Evolutionary conservation across 768 basidiomycete species (phyloP).

Genomic region (Amanita subjunquillea): DNA sequence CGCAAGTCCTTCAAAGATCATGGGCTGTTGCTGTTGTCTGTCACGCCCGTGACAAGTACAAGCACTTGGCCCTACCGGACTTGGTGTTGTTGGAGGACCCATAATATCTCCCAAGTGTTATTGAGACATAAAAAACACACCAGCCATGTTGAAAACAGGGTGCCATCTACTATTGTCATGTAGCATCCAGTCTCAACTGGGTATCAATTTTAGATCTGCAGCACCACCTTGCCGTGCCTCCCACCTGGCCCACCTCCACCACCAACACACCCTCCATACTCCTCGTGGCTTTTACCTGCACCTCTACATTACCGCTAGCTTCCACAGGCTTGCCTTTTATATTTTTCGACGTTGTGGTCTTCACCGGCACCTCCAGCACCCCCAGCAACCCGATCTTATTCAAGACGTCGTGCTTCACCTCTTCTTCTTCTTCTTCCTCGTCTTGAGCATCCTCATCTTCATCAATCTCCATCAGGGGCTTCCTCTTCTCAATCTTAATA

Average conservation of each 20-base stretch:
- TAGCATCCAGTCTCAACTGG: background rate
- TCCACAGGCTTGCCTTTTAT: background rate
- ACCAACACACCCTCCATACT: constrained; percentile 26
- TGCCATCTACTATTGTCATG: no score
- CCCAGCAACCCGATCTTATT: constrained; percentile 45
- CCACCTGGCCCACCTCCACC: constrained; percentile 11
- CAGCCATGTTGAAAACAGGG: no score
- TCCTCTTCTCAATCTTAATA: constrained; percentile 50
- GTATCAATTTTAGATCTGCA: background rate
- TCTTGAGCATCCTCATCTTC: constrained; percentile 18
- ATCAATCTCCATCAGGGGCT: constrained; percentile 23
- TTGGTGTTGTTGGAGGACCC: no score
- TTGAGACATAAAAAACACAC: no score
- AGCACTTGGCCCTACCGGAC: no score
- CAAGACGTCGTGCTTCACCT: constrained; percentile 52
- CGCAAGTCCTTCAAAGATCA: no score
- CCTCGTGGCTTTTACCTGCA: constrained; percentile 35
- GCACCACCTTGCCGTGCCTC: background rate
- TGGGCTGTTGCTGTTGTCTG: no score
- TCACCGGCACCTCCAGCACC: constrained; percentile 9
- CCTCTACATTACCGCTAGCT: constrained; percentile 26
- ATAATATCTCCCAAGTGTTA: no score
- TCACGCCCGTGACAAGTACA: no score
- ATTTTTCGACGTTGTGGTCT: background rate
- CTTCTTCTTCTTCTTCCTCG: constrained; percentile 35